phyloP scores from a whole-genome alignment of 345 rosid species.

The Physaria fendleri region DNA sequence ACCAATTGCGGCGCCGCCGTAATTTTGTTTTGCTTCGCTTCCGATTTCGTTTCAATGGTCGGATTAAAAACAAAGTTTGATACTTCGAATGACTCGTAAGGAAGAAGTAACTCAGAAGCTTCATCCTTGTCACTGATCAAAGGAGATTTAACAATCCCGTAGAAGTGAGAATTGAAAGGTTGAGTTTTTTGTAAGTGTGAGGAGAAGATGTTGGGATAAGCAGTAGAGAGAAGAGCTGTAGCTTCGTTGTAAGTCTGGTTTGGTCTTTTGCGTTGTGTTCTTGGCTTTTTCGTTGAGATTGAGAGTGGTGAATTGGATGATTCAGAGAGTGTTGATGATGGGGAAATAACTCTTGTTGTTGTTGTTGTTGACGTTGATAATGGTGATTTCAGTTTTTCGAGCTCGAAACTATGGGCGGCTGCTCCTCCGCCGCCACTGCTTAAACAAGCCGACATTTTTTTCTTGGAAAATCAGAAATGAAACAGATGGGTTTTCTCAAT shows the following conservation, averaged over 20 bases:
- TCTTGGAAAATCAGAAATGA: not conserved
- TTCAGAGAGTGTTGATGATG: conserved; percentile 79
- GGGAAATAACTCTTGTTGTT: conserved; percentile 45
- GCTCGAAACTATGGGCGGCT: conserved; percentile 51
- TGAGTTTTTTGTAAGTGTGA: conserved; percentile 23
- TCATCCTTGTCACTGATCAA: too few species aligned
- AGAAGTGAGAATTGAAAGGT: too few species aligned
- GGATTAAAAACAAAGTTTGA: too few species aligned
- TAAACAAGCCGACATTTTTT: conserved; percentile 66
- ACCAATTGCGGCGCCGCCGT: too few species aligned
- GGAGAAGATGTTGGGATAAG: conserved; percentile 68
- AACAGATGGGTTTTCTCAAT: too few species aligned
- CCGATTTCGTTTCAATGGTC: too few species aligned
- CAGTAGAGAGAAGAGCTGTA: conserved; percentile 83
- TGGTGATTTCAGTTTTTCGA: conserved; percentile 59
- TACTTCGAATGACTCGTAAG: too few species aligned
- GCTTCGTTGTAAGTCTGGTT: conserved; percentile 96
- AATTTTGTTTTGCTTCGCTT: conserved; percentile 47
- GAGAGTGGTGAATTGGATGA: conserved; percentile 58
- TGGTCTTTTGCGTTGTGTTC: conserved; percentile 78
- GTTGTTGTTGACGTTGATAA: conserved; percentile 44
- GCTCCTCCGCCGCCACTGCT: conserved; percentile 70
- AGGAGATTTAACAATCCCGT: not conserved
- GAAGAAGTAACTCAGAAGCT: too few species aligned
- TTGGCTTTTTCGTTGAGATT: conserved; percentile 77